Evolutionary conservation across 129 eudicot genomes (phyloP).

Genomic region (Oenanthe sinensis): DNA sequence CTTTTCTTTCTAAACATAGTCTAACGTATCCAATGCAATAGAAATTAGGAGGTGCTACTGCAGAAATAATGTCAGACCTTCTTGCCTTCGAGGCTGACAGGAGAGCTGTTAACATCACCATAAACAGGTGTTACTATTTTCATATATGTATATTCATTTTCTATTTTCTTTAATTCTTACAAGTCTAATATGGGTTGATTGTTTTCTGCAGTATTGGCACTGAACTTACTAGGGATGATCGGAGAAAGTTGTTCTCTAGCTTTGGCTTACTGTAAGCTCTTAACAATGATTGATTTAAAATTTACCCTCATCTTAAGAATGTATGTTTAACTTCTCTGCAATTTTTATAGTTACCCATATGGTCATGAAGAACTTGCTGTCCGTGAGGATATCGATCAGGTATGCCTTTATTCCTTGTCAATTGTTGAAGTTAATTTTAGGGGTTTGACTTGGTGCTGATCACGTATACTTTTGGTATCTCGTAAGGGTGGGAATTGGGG

Average conservation of each 20-base stretch:
- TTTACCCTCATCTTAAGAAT: background rate
- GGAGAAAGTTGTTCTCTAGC: slow-evolving; percentile 82
- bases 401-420: slow-evolving; percentile 10
- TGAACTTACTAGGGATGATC: slow-evolving; percentile 94
- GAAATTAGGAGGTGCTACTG: slow-evolving; percentile 98
- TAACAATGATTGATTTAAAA: background rate
- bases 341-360: slow-evolving; percentile 62
- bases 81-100: slow-evolving; percentile 96
- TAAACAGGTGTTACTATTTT: slow-evolving; percentile 58
- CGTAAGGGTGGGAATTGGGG: background rate
- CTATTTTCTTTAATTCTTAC: background rate
- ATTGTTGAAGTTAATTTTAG: background rate
- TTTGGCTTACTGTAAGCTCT: slow-evolving; percentile 82
- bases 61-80: slow-evolving; percentile 96
- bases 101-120: slow-evolving; percentile 94
- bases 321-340: background rate
- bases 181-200: slow-evolving; percentile 8
- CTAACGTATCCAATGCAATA: slow-evolving; percentile 16
- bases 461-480: background rate
- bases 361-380: slow-evolving; percentile 97
- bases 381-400: slow-evolving; percentile 96
- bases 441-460: background rate
- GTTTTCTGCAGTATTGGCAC: slow-evolving; percentile 76
- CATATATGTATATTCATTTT: background rate
- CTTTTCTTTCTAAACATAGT: background rate